Percentiles rank a stretch among this genome's conserved stretches.
phyloP scores from a whole-genome alignment of 306 rosid species.

The Quercus cerris region DNA sequence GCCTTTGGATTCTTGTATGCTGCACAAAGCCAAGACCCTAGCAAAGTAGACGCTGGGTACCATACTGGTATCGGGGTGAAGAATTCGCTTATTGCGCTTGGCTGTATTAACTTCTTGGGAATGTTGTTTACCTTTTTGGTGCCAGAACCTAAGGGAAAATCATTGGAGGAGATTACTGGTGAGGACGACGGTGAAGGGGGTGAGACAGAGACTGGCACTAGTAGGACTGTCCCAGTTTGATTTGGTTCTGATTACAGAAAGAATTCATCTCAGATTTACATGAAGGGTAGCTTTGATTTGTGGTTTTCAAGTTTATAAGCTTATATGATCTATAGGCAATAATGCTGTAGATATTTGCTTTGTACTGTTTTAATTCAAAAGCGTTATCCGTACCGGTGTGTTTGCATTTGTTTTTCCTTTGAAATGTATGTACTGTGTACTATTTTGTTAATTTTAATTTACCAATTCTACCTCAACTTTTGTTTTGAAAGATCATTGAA shows the following conservation, averaged over 20 bases:
- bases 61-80: slow-evolving; percentile 1
- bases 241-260: not conserved
- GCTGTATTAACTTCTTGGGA: slow-evolving; percentile 8
- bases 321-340: not conserved
- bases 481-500: not conserved
- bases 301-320: not conserved
- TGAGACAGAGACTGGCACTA: not conserved
- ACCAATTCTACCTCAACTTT: not conserved
- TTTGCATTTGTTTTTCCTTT: not conserved
- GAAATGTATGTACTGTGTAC: not conserved
- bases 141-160: slow-evolving; percentile 13
- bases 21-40: not conserved
- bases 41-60: not conserved
- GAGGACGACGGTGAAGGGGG: not conserved
- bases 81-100: slow-evolving; percentile 1
- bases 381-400: not conserved
- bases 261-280: not conserved
- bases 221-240: not conserved
- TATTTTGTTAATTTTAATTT: too few species aligned
- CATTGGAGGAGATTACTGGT: slow-evolving; percentile 8
- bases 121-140: slow-evolving; percentile 5
- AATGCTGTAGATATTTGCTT: not conserved
- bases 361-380: not conserved
- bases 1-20: slow-evolving; percentile 12
- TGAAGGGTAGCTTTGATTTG: not conserved